These are phyloP conservation scores for Pseudogymnoascus sp. DNA, from an alignment of 2,329 filamentous ascomycete genomes.

Conservation along the genomic window DNA sequence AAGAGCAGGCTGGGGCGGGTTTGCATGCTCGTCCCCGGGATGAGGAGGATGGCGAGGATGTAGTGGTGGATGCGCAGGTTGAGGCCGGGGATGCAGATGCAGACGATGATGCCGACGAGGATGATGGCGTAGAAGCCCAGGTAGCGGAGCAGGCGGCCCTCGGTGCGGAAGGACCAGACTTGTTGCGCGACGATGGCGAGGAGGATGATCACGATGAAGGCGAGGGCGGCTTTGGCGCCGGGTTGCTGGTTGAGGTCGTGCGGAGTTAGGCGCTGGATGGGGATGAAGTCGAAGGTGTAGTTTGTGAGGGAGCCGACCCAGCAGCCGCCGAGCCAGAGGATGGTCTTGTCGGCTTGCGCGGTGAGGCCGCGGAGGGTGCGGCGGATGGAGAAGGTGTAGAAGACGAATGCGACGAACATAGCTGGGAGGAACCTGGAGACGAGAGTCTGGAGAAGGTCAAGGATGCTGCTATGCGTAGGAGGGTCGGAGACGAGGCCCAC, in stretches of 20 bases:
- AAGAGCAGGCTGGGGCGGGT: conserved; percentile 78
- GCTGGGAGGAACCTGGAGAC: conserved; percentile 79
- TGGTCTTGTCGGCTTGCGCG: conserved; percentile 80
- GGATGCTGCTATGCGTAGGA: conserved; percentile 58
- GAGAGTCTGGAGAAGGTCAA: conserved; percentile 67
- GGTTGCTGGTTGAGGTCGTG: conserved; percentile 86
- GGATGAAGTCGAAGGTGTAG: conserved; percentile 90
- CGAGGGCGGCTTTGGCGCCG: conserved; percentile 74
- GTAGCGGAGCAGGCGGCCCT: conserved; percentile 70
- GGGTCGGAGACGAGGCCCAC: conserved; percentile 86
- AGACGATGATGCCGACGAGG: conserved; percentile 55
- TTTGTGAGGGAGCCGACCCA: conserved; percentile 92
- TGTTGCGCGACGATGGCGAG: conserved; percentile 63
- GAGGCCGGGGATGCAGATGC: conserved; percentile 65
- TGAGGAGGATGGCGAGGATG: conserved; percentile 74
- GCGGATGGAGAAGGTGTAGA: conserved; percentile 70
- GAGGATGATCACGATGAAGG: conserved; percentile 66
- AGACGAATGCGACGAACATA: conserved; percentile 77
- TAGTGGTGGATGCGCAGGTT: conserved; percentile 92
- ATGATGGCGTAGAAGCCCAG: conserved; percentile 70
- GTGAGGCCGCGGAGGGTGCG: conserved; percentile 64
- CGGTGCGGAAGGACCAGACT: conserved; percentile 76
- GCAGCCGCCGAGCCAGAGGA: conserved; percentile 81
- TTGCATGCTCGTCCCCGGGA: conserved; percentile 83
- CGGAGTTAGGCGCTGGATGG: conserved; percentile 81